Evolutionary conservation across 805 yeast species (phyloP).

Genomic region (Myxozyma neglecta): DNA sequence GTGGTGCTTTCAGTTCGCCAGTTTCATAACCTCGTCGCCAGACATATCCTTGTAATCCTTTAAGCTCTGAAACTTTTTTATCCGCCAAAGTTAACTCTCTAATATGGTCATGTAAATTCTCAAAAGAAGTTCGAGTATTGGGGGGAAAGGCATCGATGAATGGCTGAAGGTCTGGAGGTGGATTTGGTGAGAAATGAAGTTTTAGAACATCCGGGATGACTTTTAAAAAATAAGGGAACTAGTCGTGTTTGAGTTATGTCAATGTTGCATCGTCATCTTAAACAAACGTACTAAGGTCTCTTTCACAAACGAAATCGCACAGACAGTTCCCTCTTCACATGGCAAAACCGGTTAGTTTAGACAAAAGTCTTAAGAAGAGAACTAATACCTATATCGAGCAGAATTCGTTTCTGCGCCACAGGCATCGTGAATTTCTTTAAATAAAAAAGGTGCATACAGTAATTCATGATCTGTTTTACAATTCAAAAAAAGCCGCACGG

Average conservation of each 20-base stretch:
- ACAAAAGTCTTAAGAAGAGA: background rate
- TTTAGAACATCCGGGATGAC: slow-evolving; percentile 48
- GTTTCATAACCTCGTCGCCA: slow-evolving; percentile 78
- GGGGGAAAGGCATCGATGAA: slow-evolving; percentile 51
- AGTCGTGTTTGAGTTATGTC: slow-evolving; percentile 29
- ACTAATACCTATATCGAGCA: slow-evolving; percentile 3
- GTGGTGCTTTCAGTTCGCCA: slow-evolving; percentile 77
- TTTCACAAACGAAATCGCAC: slow-evolving; percentile 87
- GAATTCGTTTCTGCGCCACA: background rate
- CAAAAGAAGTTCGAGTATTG: slow-evolving; percentile 37
- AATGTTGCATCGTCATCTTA: background rate
- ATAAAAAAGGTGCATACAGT: no score
- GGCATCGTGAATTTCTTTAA: background rate
- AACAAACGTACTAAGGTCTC: slow-evolving; percentile 48
- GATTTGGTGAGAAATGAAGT: slow-evolving; percentile 35
- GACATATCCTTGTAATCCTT: slow-evolving; percentile 76
- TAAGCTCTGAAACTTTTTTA: slow-evolving; percentile 73
- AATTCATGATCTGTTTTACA: background rate
- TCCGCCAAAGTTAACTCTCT: slow-evolving; percentile 60
- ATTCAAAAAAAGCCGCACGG: background rate
- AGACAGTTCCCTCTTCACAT: slow-evolving; percentile 75
- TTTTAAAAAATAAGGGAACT: slow-evolving; percentile 64
- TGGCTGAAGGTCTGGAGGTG: slow-evolving; percentile 35
- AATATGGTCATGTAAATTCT: slow-evolving; percentile 50
- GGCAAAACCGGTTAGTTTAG: background rate